A percentile compares a stretch with the other conserved stretches of the same genome.
phyloP scores from a whole-genome alignment of 345 rosid species.

The Garcia nutans region DNA sequence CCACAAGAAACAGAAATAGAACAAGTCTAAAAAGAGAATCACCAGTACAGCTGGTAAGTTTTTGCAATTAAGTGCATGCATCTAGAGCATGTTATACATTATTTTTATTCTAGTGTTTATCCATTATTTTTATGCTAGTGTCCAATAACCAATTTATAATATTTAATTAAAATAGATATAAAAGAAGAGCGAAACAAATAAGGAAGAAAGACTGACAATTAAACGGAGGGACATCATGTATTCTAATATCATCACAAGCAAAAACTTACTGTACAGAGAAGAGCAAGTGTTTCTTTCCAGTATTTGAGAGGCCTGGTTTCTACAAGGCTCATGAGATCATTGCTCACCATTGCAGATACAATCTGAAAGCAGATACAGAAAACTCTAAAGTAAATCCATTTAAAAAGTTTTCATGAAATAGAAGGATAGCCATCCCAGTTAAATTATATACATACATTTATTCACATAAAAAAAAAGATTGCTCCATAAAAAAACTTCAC shows the following conservation, averaged over 20 bases:
- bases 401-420: neutral
- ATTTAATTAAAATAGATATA: neutral
- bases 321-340: conserved; percentile 79
- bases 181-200: neutral
- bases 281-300: conserved; percentile 98
- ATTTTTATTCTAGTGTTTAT: neutral
- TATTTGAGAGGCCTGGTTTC: conserved; percentile 70
- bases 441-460: neutral
- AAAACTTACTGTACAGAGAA: conserved; percentile 80
- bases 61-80: neutral
- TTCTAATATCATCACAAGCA: neutral
- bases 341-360: conserved; percentile 93
- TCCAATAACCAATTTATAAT: neutral
- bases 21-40: neutral
- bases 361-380: conserved; percentile 45
- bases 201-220: neutral
- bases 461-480: conserved; percentile 2
- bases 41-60: neutral
- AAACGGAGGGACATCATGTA: neutral
- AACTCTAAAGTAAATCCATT: conserved; percentile 1
- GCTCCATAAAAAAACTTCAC: neutral
- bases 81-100: neutral
- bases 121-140: neutral
- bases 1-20: neutral
- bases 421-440: neutral